These are phyloP conservation scores for Corynascus novoguineensis DNA, from an alignment of 495 filamentous ascomycete species.

Conservation along the genomic window DNA sequence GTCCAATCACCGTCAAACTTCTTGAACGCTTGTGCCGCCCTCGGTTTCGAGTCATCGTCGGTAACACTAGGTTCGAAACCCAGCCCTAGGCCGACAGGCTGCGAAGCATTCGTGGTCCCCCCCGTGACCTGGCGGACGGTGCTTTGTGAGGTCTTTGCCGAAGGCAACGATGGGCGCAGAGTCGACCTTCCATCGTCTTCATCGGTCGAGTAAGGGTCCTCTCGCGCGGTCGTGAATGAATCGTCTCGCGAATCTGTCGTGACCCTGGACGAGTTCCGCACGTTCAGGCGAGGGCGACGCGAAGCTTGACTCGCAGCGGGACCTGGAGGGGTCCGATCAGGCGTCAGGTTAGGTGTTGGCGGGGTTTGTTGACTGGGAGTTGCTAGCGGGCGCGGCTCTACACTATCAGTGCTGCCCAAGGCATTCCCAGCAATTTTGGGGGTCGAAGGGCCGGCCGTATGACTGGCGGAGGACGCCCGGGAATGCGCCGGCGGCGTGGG, in stretches of 20 bases:
- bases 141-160: slow-evolving; percentile 39
- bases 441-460: slow-evolving; percentile 32
- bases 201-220: slow-evolving; percentile 56
- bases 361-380: slow-evolving; percentile 63
- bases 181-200: slow-evolving; percentile 46
- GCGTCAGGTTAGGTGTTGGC: slow-evolving; percentile 65
- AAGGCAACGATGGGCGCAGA: slow-evolving; percentile 43
- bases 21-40: slow-evolving; percentile 37
- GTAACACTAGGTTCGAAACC: slow-evolving; percentile 39
- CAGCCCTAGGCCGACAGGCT: slow-evolving; percentile 46
- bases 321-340: slow-evolving; percentile 66
- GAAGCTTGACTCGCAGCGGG: slow-evolving; percentile 30
- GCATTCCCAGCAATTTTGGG: slow-evolving; percentile 32
- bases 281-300: slow-evolving; percentile 35
- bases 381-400: slow-evolving; percentile 33
- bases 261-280: slow-evolving; percentile 43
- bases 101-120: slow-evolving; percentile 24
- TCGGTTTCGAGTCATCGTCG: slow-evolving; percentile 35
- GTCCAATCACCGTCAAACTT: slow-evolving; percentile 48
- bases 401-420: slow-evolving; percentile 30
- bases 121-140: slow-evolving; percentile 36
- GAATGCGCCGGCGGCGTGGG: slow-evolving; percentile 53
- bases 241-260: slow-evolving; percentile 56
- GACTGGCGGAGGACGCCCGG: slow-evolving; percentile 43
- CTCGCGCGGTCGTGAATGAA: slow-evolving; percentile 68